Percentiles rank a stretch among this genome's conserved stretches.
phyloP scores from a whole-genome alignment of 345 rosid genomes.

The Citrus unshiu region DNA sequence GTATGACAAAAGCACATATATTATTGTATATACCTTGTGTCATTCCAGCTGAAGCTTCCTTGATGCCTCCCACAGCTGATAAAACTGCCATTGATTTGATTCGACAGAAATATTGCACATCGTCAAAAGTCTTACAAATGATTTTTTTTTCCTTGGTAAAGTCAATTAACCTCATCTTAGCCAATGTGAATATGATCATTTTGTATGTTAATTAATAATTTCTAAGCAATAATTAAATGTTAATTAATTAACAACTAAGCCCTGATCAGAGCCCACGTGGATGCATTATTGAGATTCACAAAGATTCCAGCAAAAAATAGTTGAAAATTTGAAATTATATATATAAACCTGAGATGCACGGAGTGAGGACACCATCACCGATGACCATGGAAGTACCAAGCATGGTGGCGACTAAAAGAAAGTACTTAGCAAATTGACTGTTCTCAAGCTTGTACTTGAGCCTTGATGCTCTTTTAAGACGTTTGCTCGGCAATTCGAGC shows the following conservation, averaged over 20 bases:
- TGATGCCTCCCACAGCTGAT: slow-evolving; percentile 53
- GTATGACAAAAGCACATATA: neutral
- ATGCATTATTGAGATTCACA: neutral
- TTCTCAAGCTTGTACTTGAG: slow-evolving; percentile 31
- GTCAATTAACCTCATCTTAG: too few species aligned
- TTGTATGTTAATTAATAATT: too few species aligned
- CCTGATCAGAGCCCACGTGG: neutral
- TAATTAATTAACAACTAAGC: neutral
- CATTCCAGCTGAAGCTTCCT: slow-evolving; percentile 33
- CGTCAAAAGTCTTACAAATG: neutral
- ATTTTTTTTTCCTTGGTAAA: neutral
- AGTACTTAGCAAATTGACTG: slow-evolving; percentile 31
- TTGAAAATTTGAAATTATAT: neutral
- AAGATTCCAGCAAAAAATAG: too few species aligned
- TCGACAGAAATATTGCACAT: neutral
- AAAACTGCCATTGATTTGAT: slow-evolving; percentile 30
- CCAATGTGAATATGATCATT: too few species aligned
- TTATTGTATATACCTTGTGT: slow-evolving; percentile 27
- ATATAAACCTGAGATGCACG: slow-evolving; percentile 45
- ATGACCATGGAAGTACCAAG: slow-evolving; percentile 59
- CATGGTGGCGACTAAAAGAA: slow-evolving; percentile 42
- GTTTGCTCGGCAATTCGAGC: slow-evolving; percentile 27
- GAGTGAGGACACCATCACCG: slow-evolving; percentile 61
- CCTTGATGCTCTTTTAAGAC: slow-evolving; percentile 26
- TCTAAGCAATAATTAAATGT: neutral